Evolutionary conservation across 2,329 filamentous ascomycete genomes (phyloP).

Genomic region (Colletotrichum magnum): DNA sequence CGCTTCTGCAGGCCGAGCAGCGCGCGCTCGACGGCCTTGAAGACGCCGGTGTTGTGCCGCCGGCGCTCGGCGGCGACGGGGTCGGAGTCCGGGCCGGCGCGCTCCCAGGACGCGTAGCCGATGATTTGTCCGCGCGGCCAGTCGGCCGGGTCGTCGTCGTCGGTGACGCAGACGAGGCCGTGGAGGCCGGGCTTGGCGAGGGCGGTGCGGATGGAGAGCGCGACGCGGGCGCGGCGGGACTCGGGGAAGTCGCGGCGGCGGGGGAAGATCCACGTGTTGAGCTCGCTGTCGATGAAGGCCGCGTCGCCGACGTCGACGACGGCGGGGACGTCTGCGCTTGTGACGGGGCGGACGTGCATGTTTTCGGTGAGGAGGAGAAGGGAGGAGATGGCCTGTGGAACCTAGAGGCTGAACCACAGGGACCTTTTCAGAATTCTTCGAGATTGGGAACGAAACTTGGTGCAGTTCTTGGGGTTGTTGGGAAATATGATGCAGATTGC

Average conservation of each 20-base stretch:
- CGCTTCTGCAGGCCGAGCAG: conserved; percentile 1
- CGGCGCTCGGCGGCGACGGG: conserved; percentile 1
- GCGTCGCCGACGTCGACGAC: background rate
- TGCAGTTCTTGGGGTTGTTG: too few relatives aligned
- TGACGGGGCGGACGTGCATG: conserved; percentile 9
- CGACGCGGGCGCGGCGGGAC: conserved; percentile 10
- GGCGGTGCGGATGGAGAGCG: background rate
- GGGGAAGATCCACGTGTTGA: conserved; percentile 11
- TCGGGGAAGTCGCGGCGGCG: background rate
- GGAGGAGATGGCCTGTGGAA: background rate
- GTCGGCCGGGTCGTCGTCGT: conserved; percentile 14
- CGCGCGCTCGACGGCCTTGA: conserved; percentile 1
- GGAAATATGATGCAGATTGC: too few relatives aligned
- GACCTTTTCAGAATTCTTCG: background rate
- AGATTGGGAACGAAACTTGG: background rate
- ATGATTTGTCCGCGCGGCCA: background rate
- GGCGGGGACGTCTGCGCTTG: conserved; percentile 2
- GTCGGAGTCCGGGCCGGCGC: background rate
- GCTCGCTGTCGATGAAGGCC: conserved; percentile 18
- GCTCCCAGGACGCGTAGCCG: conserved; percentile 9
- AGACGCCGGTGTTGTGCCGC: background rate
- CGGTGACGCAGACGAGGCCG: conserved; percentile 14
- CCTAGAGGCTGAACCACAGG: background rate
- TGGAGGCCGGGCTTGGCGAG: conserved; percentile 2
- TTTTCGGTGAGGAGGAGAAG: too few relatives aligned